These are phyloP conservation scores for Petunia axillaris DNA, from an alignment of 257 asterid species.

Conservation along the genomic window DNA sequence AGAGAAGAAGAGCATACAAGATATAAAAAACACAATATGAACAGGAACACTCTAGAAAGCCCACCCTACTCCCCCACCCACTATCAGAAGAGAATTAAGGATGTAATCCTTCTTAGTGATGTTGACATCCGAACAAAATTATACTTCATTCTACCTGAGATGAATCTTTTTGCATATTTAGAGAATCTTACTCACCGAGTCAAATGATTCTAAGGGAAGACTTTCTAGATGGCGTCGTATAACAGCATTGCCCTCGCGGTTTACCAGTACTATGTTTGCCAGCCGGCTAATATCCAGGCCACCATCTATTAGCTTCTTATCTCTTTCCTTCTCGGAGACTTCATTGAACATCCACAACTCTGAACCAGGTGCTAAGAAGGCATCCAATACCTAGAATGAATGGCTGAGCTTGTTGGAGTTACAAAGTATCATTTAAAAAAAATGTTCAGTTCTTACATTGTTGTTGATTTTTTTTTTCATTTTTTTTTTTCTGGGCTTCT, in stretches of 20 bases:
- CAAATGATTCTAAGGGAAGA: constrained; percentile 86
- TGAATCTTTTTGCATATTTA: background rate
- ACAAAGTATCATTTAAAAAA: constrained; percentile 20
- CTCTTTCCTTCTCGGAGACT: constrained; percentile 75
- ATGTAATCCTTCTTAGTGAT: background rate
- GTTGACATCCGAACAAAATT: constrained; percentile 14
- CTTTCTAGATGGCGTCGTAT: constrained; percentile 87
- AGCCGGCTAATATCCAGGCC: constrained; percentile 75
- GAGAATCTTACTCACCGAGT: constrained; percentile 66
- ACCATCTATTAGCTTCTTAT: constrained; percentile 74
- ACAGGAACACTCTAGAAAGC: constrained; percentile 20
- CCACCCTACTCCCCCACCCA: background rate
- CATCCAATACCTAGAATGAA: constrained; percentile 73
- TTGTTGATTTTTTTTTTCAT: background rate
- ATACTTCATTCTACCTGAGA: constrained; percentile 4
- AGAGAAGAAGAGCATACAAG: background rate
- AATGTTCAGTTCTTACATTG: constrained; percentile 16
- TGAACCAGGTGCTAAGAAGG: constrained; percentile 77
- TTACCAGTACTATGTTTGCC: constrained; percentile 66
- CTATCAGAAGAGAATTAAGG: background rate
- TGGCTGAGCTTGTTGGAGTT: constrained; percentile 12
- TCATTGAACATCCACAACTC: constrained; percentile 96
- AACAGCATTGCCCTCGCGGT: constrained; percentile 94
- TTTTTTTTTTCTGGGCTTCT: constrained; percentile 21
- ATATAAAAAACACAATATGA: constrained; percentile 7